A percentile compares a stretch with the other conserved stretches of the same genome.
These are phyloP conservation scores for Apiospora saccharicola DNA, from an alignment of 2,329 filamentous ascomycete species.

Conservation along the genomic window DNA sequence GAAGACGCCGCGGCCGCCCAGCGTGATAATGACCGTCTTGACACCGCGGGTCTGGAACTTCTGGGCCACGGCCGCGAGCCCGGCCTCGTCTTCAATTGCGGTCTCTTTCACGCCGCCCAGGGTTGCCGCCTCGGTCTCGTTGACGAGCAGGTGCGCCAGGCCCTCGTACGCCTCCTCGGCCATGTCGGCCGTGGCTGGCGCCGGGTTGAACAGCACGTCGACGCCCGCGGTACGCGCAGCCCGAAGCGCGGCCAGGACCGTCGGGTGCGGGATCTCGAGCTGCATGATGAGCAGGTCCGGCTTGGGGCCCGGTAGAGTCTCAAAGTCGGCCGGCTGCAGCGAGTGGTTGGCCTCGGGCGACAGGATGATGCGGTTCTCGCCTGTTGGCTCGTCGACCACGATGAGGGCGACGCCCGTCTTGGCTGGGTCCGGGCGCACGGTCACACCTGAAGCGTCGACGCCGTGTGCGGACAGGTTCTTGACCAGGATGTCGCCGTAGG, in stretches of 20 bases:
- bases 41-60: constrained; percentile 76
- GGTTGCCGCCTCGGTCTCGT: constrained; percentile 87
- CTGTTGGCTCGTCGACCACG: constrained; percentile 74
- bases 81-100: constrained; percentile 55
- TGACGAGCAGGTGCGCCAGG: constrained; percentile 83
- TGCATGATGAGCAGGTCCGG: constrained; percentile 77
- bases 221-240: constrained; percentile 57
- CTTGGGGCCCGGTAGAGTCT: constrained; percentile 40
- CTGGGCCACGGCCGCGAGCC: constrained; percentile 56
- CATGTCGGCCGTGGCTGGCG: constrained; percentile 71
- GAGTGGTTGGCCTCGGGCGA: constrained; percentile 74
- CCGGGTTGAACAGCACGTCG: constrained; percentile 82
- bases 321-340: constrained; percentile 47
- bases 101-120: constrained; percentile 64
- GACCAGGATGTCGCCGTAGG: constrained; percentile 68
- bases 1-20: constrained; percentile 82
- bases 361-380: constrained; percentile 80
- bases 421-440: constrained; percentile 44
- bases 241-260: constrained; percentile 67
- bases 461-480: constrained; percentile 66
- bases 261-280: constrained; percentile 76
- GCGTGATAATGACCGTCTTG: constrained; percentile 79
- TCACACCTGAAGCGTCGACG: constrained; percentile 65
- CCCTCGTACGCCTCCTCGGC: constrained; percentile 71
- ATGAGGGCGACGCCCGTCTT: constrained; percentile 79